A percentile compares a stretch with the other conserved stretches of the same genome.
Conservation (phyloP, 768 basidiomycete genomes). For the Hericium erinaceus region DNA sequence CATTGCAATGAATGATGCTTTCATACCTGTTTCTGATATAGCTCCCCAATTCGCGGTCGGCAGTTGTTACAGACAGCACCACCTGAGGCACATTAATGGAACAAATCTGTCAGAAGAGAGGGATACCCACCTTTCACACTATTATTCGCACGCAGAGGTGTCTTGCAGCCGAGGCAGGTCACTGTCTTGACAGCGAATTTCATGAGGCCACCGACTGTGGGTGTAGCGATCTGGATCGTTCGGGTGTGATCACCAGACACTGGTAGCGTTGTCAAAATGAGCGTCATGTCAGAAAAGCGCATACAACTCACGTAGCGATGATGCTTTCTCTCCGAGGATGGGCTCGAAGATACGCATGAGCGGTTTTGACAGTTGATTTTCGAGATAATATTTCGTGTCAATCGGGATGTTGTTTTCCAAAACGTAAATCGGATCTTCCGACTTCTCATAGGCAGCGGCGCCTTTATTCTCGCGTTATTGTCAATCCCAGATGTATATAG, state of each 20-base stretch:
- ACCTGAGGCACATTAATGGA: conserved; percentile 33
- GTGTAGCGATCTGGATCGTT: conserved; percentile 92
- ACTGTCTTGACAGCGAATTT: conserved; percentile 95
- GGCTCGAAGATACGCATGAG: conserved; percentile 97
- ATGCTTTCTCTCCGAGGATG: conserved; percentile 87
- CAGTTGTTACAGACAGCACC: conserved; percentile 96
- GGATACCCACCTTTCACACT: conserved; percentile 52
- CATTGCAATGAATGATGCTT: background rate
- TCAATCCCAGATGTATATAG: background rate
- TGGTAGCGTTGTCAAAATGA: conserved; percentile 21
- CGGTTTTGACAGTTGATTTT: conserved; percentile 96
- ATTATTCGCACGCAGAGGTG: conserved; percentile 69
- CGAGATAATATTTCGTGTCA: conserved; percentile 96
- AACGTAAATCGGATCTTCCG: conserved; percentile 95
- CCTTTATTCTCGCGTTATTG: conserved; percentile 33
- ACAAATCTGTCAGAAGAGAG: background rate
- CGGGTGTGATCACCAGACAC: conserved; percentile 96
- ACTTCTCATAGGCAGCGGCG: conserved; percentile 97
- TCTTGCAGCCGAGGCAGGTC: conserved; percentile 94
- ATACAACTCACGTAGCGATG: conserved; percentile 56
- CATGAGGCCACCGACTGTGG: conserved; percentile 94
- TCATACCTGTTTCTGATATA: conserved; percentile 85
- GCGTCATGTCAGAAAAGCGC: background rate
- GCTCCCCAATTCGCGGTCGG: conserved; percentile 70
- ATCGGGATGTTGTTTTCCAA: conserved; percentile 97